Percentiles rank a stretch among this genome's conserved stretches.
These are phyloP conservation scores for Talaromyces borbonicus DNA, from an alignment of 495 filamentous ascomycete genomes.

Conservation along the genomic window DNA sequence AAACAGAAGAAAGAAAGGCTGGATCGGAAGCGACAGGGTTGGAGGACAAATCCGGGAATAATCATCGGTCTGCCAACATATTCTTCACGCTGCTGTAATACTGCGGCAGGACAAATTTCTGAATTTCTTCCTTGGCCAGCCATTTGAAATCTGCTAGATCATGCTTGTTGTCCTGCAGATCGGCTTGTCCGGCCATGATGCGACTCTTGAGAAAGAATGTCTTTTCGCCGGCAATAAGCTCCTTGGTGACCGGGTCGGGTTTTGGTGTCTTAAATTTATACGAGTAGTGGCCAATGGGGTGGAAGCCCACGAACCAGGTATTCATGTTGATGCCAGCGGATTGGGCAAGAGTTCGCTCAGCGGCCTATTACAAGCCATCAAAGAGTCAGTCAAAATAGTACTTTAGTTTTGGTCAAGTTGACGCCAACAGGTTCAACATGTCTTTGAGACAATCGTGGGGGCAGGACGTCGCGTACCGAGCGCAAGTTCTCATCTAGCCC, in stretches of 20 bases:
- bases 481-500: constrained; percentile 63
- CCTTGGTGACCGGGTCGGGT: constrained; percentile 26
- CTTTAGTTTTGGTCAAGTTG: neutral
- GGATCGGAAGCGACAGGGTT: too few relatives aligned
- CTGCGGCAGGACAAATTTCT: constrained; percentile 44
- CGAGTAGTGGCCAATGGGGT: constrained; percentile 73
- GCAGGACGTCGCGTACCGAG: constrained; percentile 47
- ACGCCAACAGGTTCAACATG: neutral
- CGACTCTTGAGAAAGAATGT: constrained; percentile 90
- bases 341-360: constrained; percentile 63
- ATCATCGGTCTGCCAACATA: constrained; percentile 66
- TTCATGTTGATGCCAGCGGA: constrained; percentile 93
- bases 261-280: constrained; percentile 31
- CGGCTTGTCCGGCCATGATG: constrained; percentile 92
- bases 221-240: constrained; percentile 53
- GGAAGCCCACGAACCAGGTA: constrained; percentile 92
- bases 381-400: neutral
- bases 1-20: neutral
- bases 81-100: constrained; percentile 70
- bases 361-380: constrained; percentile 49
- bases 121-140: constrained; percentile 81
- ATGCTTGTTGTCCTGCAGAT: constrained; percentile 61
- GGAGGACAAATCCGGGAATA: neutral
- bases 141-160: constrained; percentile 79
- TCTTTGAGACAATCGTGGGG: too few relatives aligned